Base-by-base conservation (phyloP, 1,284 basidiomycete genomes). In the Entoloma clypeatum region DNA sequence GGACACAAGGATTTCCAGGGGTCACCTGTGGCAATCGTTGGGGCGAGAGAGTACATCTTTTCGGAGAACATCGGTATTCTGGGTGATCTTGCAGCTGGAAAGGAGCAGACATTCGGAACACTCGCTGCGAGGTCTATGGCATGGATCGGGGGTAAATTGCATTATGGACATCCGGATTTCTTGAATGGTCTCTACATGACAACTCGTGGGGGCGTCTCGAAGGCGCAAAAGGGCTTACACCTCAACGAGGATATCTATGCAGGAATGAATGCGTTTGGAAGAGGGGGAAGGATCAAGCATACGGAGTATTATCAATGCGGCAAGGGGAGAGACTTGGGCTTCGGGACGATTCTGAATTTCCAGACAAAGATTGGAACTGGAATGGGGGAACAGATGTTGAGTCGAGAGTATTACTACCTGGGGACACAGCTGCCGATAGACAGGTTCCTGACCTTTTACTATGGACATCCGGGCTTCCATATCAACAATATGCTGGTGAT, bases 401-500 rank as follows among this genome's bases (percentile, higher is more conserved):
- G 92, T 68, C 82, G 95, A 56, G 95, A 99, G 70, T 98, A 99
- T 70, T 99, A 99, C 69, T 99, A 99, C 64, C 70, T 99, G 51
- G 96, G 95, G 39, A 99, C 96, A n/a, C 95, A 99, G 64, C 79
- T 99, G 33, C 94, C 95, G 28, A 84, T 97, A 62, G 96, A 99
- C 63, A 86, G 96, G 39, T 99, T 99, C 86, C 72, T 99, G 61
- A 98, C 95, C 39, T 99, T 98, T 78, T 99, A 99, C 74, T 99
- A 99, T 63, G 95, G 92, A 37, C 95, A 99, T 68, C 95, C 96
- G 37, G 96, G 95, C 51, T 99, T 99, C 86, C 94, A 98, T 63
- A 94, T 99, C 72, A 98, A 99, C 77, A 99, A 99, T 66, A 98
- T 98, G 75, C 75, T 99, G 59, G 87, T 97, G 63, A 96, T 97